phyloP scores from a whole-genome alignment of 352 stramenopile genomes.

The Hyaloperonospora arabidopsidis region DNA sequence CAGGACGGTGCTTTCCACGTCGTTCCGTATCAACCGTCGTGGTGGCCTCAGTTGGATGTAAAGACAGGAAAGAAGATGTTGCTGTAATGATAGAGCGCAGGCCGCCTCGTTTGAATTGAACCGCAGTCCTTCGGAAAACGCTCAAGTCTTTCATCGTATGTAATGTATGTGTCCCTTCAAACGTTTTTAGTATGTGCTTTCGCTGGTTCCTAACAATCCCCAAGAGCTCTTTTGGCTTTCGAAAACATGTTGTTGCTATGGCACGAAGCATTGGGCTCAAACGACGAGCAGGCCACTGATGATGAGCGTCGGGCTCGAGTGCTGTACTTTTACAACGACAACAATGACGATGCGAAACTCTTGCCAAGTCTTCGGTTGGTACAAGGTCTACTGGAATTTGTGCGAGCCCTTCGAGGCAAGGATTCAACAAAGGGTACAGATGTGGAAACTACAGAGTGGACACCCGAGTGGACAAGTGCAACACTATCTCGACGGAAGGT shows the following conservation, averaged over 20 bases:
- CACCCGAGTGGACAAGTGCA: slow-evolving; percentile 36
- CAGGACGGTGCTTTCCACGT: slow-evolving; percentile 57
- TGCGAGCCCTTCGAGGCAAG: slow-evolving; percentile 27
- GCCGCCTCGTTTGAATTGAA: not conserved
- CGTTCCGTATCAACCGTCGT: slow-evolving; percentile 63
- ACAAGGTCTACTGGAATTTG: slow-evolving; percentile 49
- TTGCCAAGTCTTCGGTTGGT: slow-evolving; percentile 42
- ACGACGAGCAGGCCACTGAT: slow-evolving; percentile 57
- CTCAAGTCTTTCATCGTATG: not conserved
- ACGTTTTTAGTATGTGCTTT: too few species aligned
- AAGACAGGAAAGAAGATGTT: slow-evolving; percentile 72
- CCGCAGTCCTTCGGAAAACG: not conserved
- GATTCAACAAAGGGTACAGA: not conserved
- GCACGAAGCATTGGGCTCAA: slow-evolving; percentile 51
- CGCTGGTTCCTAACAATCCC: not conserved
- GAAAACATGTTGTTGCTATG: slow-evolving; percentile 43
- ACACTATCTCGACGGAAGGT: slow-evolving; percentile 34
- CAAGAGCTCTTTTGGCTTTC: not conserved
- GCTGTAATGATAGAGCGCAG: slow-evolving; percentile 17
- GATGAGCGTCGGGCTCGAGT: slow-evolving; percentile 44
- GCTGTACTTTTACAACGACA: slow-evolving; percentile 25
- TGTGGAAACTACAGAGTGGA: not conserved
- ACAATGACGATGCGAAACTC: slow-evolving; percentile 4
- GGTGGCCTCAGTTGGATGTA: slow-evolving; percentile 64
- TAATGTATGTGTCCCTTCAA: slow-evolving; percentile 4